A percentile compares a stretch with the other conserved stretches of the same genome.
Conservation (phyloP, 2,329 filamentous ascomycete genomes). For the Colletotrichum theobromicola region DNA sequence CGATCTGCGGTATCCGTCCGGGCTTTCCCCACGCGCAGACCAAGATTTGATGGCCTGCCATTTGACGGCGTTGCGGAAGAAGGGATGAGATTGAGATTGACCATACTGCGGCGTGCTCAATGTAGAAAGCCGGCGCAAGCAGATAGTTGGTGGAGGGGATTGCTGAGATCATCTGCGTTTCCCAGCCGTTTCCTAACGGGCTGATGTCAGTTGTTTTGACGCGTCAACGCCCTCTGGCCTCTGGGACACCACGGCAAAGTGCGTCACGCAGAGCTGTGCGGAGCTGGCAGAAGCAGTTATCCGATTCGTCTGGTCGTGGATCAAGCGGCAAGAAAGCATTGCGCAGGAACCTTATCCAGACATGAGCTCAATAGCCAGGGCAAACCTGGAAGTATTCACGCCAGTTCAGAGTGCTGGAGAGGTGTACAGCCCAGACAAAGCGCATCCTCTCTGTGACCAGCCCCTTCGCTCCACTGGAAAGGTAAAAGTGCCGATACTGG, state of each 20-base stretch:
- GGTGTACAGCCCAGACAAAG: background rate
- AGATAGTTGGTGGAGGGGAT: background rate
- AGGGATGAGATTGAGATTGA: background rate
- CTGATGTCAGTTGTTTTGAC: background rate
- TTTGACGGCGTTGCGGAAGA: background rate
- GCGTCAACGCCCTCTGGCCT: background rate
- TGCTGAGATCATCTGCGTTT: background rate
- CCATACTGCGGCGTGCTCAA: background rate
- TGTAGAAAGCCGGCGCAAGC: background rate
- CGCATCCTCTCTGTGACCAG: background rate
- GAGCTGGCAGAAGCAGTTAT: background rate
- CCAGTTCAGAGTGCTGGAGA: background rate
- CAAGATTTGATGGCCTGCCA: background rate
- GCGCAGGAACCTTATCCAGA: background rate
- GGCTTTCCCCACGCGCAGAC: conserved; percentile 17
- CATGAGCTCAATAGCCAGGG: background rate
- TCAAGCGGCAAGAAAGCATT: background rate
- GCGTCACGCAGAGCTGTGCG: background rate
- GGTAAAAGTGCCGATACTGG: background rate
- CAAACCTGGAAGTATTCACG: background rate
- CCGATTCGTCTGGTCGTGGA: background rate
- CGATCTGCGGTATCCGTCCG: conserved; percentile 14
- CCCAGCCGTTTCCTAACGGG: background rate
- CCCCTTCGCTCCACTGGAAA: background rate
- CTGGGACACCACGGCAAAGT: background rate